Base-by-base conservation (phyloP, 2,329 filamentous ascomycete genomes). In the Phyllosticta citrichinensis region DNA sequence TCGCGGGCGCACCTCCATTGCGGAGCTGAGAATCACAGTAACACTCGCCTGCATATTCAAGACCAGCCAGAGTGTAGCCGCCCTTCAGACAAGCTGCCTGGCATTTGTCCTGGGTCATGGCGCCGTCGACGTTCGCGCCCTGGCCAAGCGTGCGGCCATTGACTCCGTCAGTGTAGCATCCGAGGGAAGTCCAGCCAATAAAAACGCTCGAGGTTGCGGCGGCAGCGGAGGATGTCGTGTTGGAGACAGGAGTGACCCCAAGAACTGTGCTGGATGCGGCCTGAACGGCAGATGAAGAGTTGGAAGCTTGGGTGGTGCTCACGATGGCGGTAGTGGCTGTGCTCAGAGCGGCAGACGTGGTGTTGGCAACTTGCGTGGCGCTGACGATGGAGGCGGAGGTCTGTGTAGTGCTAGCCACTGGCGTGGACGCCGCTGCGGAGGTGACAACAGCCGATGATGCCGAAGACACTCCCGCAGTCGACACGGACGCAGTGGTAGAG, bases 61-160 rank as follows among this genome's bases (percentile, higher is more conserved):
- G 74, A 40, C 82, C 83, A 25, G 76, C 83, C 11, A 82, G 81
- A 67, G 77, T 76, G 69, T 84, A 86, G 19, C 83, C 83, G 65
- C 56, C 59, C 24, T 64, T 55, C 51, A 62, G 64, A 50, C 69
- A 70, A 17, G 65, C 67, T 12, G 62, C 61, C 22, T 57, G 63
- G 57, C 68, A 70, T 11, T 66, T 65, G 3, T 61, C 62, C 24
- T 68, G 66, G 8, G 68, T 68, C 67, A 70, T 67, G 10, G 19
- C 51, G 60, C 19, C 66, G 66, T 2, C 63, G 35, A 17, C 69
- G 4, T 63, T 64, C 2, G 65, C 19, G 3, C n/a, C 24, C 12
- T 61, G 52, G 1, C 63, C 57, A 22, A 70, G 63, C 14, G 67
- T 64, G 35, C 68, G 64, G 27, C 33, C 61, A 30, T 58, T 65